A percentile compares a stretch with the other conserved stretches of the same genome.
These are phyloP conservation scores for Jamesozyma lodderae DNA, from an alignment of 805 yeast genomes.

Conservation along the genomic window DNA sequence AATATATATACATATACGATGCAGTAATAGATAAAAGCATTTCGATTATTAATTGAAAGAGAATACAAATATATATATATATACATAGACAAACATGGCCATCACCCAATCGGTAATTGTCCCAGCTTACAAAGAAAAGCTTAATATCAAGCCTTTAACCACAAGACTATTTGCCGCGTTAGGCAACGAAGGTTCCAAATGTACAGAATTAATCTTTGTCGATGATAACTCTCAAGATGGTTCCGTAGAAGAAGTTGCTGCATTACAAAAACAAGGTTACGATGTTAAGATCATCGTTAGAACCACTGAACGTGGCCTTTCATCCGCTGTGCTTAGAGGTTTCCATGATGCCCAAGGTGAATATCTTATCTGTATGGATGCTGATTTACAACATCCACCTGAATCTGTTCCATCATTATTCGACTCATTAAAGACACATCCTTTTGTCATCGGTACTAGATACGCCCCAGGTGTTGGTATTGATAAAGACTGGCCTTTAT, in stretches of 20 bases:
- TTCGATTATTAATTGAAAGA: too few species aligned
- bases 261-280: slow-evolving; percentile 37
- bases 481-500: slow-evolving; percentile 45
- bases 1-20: too few species aligned
- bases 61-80: too few species aligned
- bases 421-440: slow-evolving; percentile 32
- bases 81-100: slow-evolving; percentile 29
- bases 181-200: slow-evolving; percentile 34
- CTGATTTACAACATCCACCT: slow-evolving; percentile 47
- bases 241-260: slow-evolving; percentile 43
- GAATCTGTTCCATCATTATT: slow-evolving; percentile 41
- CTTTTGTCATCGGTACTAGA: slow-evolving; percentile 43
- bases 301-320: slow-evolving; percentile 42
- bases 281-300: slow-evolving; percentile 42
- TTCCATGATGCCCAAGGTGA: slow-evolving; percentile 40
- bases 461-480: slow-evolving; percentile 48
- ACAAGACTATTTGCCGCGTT: slow-evolving; percentile 41
- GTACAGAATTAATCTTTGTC: slow-evolving; percentile 41
- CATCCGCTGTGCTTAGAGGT: slow-evolving; percentile 43
- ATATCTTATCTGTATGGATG: slow-evolving; percentile 44
- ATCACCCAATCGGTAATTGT: slow-evolving; percentile 37
- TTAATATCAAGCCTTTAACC: slow-evolving; percentile 41
- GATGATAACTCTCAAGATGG: slow-evolving; percentile 46
- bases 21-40: too few species aligned
- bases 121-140: slow-evolving; percentile 44